Evolutionary conservation across 352 stramenopile species (phyloP).

Genomic region (Globisporangium parvum): DNA sequence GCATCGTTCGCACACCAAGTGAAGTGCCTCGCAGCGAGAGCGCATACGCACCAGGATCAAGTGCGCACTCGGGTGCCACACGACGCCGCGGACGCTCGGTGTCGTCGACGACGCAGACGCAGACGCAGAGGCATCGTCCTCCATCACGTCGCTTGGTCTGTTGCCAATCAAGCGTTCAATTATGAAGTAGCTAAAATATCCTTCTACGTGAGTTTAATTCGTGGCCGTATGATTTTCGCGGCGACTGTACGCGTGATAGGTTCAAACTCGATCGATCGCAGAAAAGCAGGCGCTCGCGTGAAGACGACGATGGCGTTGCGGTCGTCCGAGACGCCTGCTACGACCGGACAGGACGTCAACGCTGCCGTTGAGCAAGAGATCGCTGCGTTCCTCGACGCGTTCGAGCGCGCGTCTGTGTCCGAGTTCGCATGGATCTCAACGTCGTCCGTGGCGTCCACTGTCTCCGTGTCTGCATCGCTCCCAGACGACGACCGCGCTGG

Average conservation of each 20-base stretch:
- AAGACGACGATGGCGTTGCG: background rate
- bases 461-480: slow-evolving; percentile 6
- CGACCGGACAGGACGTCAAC: background rate
- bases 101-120: slow-evolving; percentile 8
- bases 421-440: slow-evolving; percentile 8
- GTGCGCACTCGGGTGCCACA: slow-evolving; percentile 28
- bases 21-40: background rate
- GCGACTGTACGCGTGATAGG: background rate
- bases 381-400: slow-evolving; percentile 9
- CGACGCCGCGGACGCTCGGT: slow-evolving; percentile 19
- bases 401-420: slow-evolving; percentile 8
- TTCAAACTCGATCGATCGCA: background rate
- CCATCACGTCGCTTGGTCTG: too few species aligned
- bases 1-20: background rate
- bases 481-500: background rate
- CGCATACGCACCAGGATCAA: slow-evolving; percentile 23
- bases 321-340: background rate
- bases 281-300: background rate
- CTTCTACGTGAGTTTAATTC: too few species aligned
- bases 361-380: slow-evolving; percentile 5
- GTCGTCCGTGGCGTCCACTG: slow-evolving; percentile 8
- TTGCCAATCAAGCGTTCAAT: too few species aligned
- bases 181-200: too few species aligned
- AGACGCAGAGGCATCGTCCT: too few species aligned
- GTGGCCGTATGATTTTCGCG: too few species aligned